Base-by-base conservation (phyloP, 2,329 filamentous ascomycete genomes). In the Pezicula rhizophila region DNA sequence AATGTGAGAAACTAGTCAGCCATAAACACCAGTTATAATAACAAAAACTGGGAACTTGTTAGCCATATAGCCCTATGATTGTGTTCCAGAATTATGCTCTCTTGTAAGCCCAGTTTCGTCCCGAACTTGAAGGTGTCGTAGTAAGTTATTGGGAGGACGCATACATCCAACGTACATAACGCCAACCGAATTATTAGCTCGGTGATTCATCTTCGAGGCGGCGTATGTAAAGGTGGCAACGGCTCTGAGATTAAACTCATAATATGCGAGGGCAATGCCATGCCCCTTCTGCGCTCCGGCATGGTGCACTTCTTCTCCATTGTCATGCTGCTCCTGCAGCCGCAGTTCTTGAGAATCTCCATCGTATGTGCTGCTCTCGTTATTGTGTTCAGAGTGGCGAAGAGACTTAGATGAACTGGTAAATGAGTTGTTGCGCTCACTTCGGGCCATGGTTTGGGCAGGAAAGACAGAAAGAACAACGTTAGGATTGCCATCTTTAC, bases 1-100 rank as follows among this genome's bases (percentile, higher is more conserved):
- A 61, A 48, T 61, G 59, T n/a, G 52, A 42, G 41, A 61, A 61
- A 43, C 58, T 60, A 7, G 60, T 47, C 47, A 60, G 33, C 58
- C 59, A 53, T 57, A 60, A 1, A 60, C 53, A 17, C 48, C 53
- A 11, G 59, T 60, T 20, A 60, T 60, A 4, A 60, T 51, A 5
- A 50, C 59, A 25, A 61, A 61, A 8, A 60, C 56, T 60, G 28
- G 23, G n/a, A 11, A 18, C 11, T 6, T 5, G n/a, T 51, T 45
- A 45, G 17, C 26, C 18, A 34, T 18, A 15, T 15, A 17, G 20
- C 23, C 4, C 14, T 23, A 14, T n/a, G 18, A 23, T 10, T 28
- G 15, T 3, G 26, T 34, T 26, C 34, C 18, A 17, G 35, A 34
- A 14, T 17, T 52, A 33, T 56, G 58, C 57, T 52, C 25, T 56